Base-by-base conservation (phyloP, 1,284 basidiomycete species). In the Cutaneotrichosporon sp. region DNA sequence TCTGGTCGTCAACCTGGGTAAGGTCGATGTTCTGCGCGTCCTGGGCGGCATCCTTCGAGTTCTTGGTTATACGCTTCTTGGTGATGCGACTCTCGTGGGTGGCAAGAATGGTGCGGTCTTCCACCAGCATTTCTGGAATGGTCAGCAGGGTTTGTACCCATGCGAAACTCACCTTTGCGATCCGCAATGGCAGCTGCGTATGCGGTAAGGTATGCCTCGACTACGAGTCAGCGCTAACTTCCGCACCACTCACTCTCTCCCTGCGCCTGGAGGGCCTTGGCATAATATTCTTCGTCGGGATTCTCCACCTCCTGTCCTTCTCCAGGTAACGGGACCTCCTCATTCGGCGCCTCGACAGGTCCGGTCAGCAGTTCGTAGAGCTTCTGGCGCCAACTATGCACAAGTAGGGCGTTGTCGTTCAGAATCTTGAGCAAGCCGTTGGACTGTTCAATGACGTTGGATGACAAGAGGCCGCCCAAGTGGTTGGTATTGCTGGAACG, bases 201-300 rank as follows among this genome's bases (percentile, higher is more conserved):
- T 0, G 76, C 75, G 5, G 72, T 73, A 30, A 80, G 65, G 62
- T 78, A 77, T 9, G 76, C 74, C 58, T 80, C 77, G 55, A 78
- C 71, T 72, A 58, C 36, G 21, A 5, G 62, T 70, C 61, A 70
- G 66, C 56, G 52, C 10, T 5, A 31, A 11, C 34, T 9, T 38
- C 18, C 3, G 9, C n/a, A 10, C 13, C n/a, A 62, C 72, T 60
- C 42, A 75, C 75, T 62, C 26, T 80, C 74, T 36, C 78, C 76
- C 66, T 81, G 80, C 16, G 75, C 74, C 53, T 76, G 70, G 8
- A 81, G 63, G 0, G 73, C 75, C 49, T 75, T 65, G 3, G 76
- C 76, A 60, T 80, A 81, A 56, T 75, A 73, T 59, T 81, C 80
- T n/a, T 70, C 65, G 16, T 78, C 78, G 1, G 76, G 74, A 57